Evolutionary conservation across 768 basidiomycete species (phyloP), one percentile per base, ranked within the genome.

Genomic region (Pisolithus microcarpus): DNA sequence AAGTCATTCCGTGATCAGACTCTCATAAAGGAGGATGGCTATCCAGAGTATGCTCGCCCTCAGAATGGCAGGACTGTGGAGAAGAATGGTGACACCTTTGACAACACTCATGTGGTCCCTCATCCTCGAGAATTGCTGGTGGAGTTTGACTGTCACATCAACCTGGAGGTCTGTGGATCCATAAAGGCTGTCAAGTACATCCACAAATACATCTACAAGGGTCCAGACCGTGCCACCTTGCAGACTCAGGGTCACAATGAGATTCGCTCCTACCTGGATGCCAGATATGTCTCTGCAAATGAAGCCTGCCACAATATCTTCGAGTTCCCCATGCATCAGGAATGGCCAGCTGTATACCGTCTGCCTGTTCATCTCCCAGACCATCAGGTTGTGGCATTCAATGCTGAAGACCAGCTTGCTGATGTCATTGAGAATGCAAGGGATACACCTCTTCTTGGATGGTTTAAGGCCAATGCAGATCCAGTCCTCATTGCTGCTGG

Each of bases 91-190:
- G 38, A 52, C 15, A 3, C 31, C 43, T 50, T 71, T n/a, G 65
- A 70, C 52, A 79, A 79, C 50, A 50, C 57, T 1, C 65, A 69
- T 64, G 65, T 79, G 16, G 70, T 78, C 7, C 72, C 72, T 0
- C 69, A 75, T 55, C 58, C 51, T 51, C 69, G 65, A 0, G 68
- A 55, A 28, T 60, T 77, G 4, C 55, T 53, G 36, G 59, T 56
- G 1, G 60, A 62, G 24, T 75, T 65, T 51, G 30, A 69, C 55
- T 75, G 74, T 53, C 76, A 80, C 52, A 75, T 77, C 58, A 80
- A 79, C 62, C 54, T 76, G 1, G 77, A 80, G 54, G 67, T 66
- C 46, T 61, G 56, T 36, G 59, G 39, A 34, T 34, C 67, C 8
- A 55, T 79, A 36, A 62, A 61, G 7, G 56, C 74, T 4, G 47